Conservation (phyloP, 257 asterid genomes). For the Scutellaria minor region DNA sequence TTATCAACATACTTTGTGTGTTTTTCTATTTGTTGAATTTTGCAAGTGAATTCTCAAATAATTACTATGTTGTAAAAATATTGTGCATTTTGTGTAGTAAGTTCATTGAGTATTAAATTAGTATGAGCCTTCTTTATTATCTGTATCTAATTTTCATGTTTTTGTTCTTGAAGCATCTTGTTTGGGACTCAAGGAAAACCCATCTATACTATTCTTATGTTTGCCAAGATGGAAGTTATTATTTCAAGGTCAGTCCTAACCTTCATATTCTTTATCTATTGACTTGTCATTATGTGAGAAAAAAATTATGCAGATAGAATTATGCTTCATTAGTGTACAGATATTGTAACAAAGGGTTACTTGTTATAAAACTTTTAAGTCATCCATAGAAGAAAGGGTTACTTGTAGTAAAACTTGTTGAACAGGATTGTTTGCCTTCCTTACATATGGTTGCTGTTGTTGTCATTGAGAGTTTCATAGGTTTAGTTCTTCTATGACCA, state of each 20-base stretch:
- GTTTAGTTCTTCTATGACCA: not conserved
- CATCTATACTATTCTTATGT: slow-evolving; percentile 60
- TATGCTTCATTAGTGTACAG: not conserved
- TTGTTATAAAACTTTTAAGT: no score
- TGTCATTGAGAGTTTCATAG: not conserved
- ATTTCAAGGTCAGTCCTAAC: slow-evolving; percentile 63
- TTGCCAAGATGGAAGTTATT: slow-evolving; percentile 51
- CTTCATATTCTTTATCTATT: not conserved
- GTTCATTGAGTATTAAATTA: slow-evolving; percentile 17
- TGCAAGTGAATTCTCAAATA: no score
- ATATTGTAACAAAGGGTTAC: not conserved
- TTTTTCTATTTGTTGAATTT: no score
- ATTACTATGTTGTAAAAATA: not conserved
- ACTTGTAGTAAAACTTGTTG: not conserved
- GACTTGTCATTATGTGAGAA: slow-evolving; percentile 11
- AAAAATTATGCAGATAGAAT: not conserved
- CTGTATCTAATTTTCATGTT: slow-evolving; percentile 1
- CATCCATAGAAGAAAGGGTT: not conserved
- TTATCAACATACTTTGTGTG: not conserved
- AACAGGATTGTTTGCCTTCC: not conserved
- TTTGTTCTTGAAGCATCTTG: slow-evolving; percentile 54
- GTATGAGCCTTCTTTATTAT: slow-evolving; percentile 14
- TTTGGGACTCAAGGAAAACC: slow-evolving; percentile 72
- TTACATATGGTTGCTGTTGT: slow-evolving; percentile 2
- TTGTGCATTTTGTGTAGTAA: slow-evolving; percentile 3